Percentiles rank a stretch among this genome's conserved stretches.
phyloP scores from a whole-genome alignment of 495 filamentous ascomycete species.

The Physcia stellaris region DNA sequence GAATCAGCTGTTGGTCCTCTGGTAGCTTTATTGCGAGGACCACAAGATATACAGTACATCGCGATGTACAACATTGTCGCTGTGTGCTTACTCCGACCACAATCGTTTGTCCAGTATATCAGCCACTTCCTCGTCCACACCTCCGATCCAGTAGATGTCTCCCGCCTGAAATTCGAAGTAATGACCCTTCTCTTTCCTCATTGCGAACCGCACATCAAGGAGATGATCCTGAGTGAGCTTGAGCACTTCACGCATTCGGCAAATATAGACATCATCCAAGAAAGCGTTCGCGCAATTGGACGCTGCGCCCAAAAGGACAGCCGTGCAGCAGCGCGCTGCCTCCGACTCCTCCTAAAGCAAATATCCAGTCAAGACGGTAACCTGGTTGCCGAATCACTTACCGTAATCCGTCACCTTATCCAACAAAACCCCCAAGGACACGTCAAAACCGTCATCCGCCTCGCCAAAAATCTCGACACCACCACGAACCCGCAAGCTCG shows the following conservation, averaged over 20 bases:
- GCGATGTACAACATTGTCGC: slow-evolving; percentile 89
- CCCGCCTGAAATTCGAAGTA: slow-evolving; percentile 81
- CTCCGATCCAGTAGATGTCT: slow-evolving; percentile 69
- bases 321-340: slow-evolving; percentile 56
- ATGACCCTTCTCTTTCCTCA: slow-evolving; percentile 82
- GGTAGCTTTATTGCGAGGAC: slow-evolving; percentile 67
- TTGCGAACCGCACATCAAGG: slow-evolving; percentile 58
- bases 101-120: slow-evolving; percentile 67
- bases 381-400: slow-evolving; percentile 79
- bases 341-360: slow-evolving; percentile 68
- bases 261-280: slow-evolving; percentile 65
- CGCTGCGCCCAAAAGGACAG: slow-evolving; percentile 73
- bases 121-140: slow-evolving; percentile 77
- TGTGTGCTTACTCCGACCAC: slow-evolving; percentile 58
- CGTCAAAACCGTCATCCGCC: slow-evolving; percentile 62
- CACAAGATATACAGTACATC: slow-evolving; percentile 75
- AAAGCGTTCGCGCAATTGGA: slow-evolving; percentile 83
- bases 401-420: slow-evolving; percentile 88
- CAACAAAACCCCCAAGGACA: slow-evolving; percentile 76
- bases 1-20: slow-evolving; percentile 63
- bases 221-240: slow-evolving; percentile 78
- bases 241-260: slow-evolving; percentile 77
- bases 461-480: slow-evolving; percentile 85
- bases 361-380: slow-evolving; percentile 74
- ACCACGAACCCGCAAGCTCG: slow-evolving; percentile 73